A percentile compares a stretch with the other conserved stretches of the same genome.
phyloP scores from a whole-genome alignment of 192 early-diverging fungal genomes.

The Podila verticillata region DNA sequence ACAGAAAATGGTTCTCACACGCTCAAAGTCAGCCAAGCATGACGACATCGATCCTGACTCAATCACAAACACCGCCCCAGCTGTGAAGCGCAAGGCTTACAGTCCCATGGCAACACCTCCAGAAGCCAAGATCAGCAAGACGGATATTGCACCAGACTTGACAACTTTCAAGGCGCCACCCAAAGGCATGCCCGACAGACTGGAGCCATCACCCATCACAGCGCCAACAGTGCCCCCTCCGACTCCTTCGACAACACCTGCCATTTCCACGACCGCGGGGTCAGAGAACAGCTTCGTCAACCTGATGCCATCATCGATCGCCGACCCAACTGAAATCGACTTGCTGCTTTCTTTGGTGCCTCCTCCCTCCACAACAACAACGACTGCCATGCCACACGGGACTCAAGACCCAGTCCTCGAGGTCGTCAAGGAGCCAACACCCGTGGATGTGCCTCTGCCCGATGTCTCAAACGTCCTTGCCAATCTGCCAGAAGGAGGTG shows the following conservation, averaged over 20 bases:
- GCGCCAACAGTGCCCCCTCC: background rate
- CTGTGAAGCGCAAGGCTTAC: background rate
- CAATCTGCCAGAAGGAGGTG: background rate
- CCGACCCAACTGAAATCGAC: background rate
- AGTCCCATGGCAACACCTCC: background rate
- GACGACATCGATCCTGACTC: background rate
- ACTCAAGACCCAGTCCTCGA: background rate
- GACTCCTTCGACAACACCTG: background rate
- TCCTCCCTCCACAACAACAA: background rate
- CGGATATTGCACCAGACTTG: background rate
- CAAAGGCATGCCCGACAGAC: background rate
- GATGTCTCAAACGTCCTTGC: background rate
- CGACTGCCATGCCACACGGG: background rate
- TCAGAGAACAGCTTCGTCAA: background rate
- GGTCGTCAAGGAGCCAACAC: background rate
- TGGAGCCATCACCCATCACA: background rate
- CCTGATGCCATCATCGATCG: background rate
- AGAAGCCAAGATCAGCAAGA: background rate
- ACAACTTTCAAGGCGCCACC: background rate
- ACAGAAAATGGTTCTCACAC: conserved; percentile 1
- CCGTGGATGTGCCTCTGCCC: background rate
- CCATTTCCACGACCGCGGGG: background rate
- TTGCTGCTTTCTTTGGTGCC: background rate
- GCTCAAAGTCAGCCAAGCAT: conserved; percentile 4
- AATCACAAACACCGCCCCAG: background rate